phyloP scores from a whole-genome alignment of 345 rosid genomes.

The Limnanthes douglasii region DNA sequence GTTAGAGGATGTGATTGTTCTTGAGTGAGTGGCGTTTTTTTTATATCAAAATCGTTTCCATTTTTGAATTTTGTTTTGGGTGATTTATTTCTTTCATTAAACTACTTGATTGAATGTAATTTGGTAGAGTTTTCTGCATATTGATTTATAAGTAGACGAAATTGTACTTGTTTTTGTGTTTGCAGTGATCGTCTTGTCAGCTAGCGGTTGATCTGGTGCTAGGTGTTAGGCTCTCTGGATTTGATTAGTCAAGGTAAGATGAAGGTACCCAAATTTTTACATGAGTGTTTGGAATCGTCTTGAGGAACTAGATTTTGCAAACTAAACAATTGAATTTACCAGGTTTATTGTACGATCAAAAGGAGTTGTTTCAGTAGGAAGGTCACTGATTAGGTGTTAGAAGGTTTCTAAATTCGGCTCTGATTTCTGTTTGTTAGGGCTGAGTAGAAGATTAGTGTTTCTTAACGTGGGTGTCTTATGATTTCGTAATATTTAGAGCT shows the following conservation, averaged over 20 bases:
- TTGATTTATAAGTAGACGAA: constrained; percentile 8
- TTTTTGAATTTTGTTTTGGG: not conserved
- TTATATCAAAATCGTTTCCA: not conserved
- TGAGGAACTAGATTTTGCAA: too few relatives aligned
- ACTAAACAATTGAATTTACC: too few relatives aligned
- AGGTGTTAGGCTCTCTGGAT: constrained; percentile 9
- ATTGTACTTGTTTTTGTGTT: constrained; percentile 6
- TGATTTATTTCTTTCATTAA: not conserved
- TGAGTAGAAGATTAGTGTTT: constrained; percentile 7
- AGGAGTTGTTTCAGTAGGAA: too few relatives aligned
- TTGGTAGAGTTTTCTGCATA: constrained; percentile 3
- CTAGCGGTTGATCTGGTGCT: constrained; percentile 24
- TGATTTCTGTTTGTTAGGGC: too few relatives aligned
- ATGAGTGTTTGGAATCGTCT: too few relatives aligned
- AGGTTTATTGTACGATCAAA: too few relatives aligned
- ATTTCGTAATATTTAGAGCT: constrained; percentile 11
- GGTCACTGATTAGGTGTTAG: constrained; percentile 3
- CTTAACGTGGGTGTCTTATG: constrained; percentile 4
- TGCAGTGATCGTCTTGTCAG: constrained; percentile 16
- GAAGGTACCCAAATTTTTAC: too few relatives aligned
- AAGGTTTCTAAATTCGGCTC: too few relatives aligned
- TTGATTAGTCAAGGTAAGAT: too few relatives aligned
- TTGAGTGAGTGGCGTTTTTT: not conserved
- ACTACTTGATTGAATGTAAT: constrained; percentile 3
- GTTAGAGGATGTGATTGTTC: not conserved